These are phyloP conservation scores for Cerrena zonata DNA, from an alignment of 1,284 basidiomycete species.

Conservation along the genomic window DNA sequence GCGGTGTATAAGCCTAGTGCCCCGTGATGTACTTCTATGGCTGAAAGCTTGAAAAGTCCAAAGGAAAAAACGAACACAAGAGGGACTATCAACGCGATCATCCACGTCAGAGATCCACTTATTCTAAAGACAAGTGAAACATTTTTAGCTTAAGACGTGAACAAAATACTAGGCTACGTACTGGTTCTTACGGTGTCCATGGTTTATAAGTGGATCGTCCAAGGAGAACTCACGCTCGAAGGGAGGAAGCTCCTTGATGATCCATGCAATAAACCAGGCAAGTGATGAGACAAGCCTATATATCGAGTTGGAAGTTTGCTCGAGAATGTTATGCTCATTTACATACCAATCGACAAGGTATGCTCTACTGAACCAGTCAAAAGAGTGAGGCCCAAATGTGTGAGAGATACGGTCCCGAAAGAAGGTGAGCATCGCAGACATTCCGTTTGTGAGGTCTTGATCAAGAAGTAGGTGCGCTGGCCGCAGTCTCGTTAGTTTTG, in stretches of 20 bases:
- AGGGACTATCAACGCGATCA: conserved; percentile 43
- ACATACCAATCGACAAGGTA: conserved; percentile 35
- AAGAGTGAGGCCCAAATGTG: conserved; percentile 28
- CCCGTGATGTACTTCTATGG: conserved; percentile 53
- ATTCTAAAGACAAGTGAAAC: conserved; percentile 34
- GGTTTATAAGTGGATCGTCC: conserved; percentile 48
- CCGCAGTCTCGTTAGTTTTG: too few relatives aligned
- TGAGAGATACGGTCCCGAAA: conserved; percentile 6
- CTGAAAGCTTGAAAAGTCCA: conserved; percentile 38
- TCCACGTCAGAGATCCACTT: conserved; percentile 40
- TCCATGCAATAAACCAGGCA: conserved; percentile 40
- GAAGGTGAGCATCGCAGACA: not conserved
- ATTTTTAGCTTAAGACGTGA: not conserved
- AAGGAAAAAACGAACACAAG: conserved; percentile 31
- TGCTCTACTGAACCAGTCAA: conserved; percentile 41
- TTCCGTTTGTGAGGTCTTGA: not conserved
- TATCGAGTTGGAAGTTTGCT: not conserved
- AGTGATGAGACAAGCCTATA: conserved; percentile 40
- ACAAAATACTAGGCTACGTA: conserved; percentile 22
- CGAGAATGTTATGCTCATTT: not conserved
- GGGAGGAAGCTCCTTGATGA: conserved; percentile 37
- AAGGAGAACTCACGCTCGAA: conserved; percentile 50
- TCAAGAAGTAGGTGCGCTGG: not conserved
- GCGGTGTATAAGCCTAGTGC: conserved; percentile 43
- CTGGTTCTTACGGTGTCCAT: conserved; percentile 48